A percentile compares a stretch with the other conserved stretches of the same genome.
Evolutionary conservation across 768 basidiomycete genomes (phyloP).

Genomic region (Nevesoporus exiguus): DNA sequence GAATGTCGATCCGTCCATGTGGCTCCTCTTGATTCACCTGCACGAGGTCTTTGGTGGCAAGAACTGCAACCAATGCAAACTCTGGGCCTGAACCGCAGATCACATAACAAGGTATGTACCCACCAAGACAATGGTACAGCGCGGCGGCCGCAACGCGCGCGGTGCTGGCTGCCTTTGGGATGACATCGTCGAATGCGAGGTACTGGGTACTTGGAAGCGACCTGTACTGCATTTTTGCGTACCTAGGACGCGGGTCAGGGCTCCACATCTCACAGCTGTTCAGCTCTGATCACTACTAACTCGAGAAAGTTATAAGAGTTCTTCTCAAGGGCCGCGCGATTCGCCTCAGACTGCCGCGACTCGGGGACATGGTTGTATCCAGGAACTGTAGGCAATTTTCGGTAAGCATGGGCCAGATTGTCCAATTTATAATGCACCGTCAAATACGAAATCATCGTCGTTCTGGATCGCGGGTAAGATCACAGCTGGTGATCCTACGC

Average conservation of each 20-base stretch:
- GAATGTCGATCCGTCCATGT: conserved; percentile 52
- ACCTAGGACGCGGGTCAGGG: conserved; percentile 43
- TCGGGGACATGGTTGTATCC: conserved; percentile 34
- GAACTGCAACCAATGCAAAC: conserved; percentile 42
- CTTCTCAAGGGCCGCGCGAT: conserved; percentile 61
- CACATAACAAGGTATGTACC: conserved; percentile 12
- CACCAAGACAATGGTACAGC: conserved; percentile 84
- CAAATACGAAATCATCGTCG: conserved; percentile 65
- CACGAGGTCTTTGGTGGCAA: conserved; percentile 72
- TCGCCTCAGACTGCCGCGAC: conserved; percentile 53
- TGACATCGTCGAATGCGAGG: conserved; percentile 63
- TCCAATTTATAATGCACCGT: conserved; percentile 41
- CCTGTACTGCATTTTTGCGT: conserved; percentile 71
- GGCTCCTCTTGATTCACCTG: conserved; percentile 55
- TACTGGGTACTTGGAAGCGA: conserved; percentile 48
- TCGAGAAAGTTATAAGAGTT: conserved; percentile 80
- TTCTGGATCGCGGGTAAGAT: conserved; percentile 38
- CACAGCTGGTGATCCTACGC: conserved; percentile 49
- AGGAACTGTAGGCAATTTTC: conserved; percentile 26
- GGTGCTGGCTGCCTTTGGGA: conserved; percentile 63
- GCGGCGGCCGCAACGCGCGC: conserved; percentile 77
- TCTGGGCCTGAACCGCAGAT: background rate
- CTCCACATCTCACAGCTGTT: background rate
- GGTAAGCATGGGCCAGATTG: conserved; percentile 2
- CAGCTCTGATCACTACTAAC: conserved; percentile 41